Percentiles rank a stretch among this genome's conserved stretches.
phyloP scores from a whole-genome alignment of 1,139 yeast genomes.

The Geotrichum candidum region DNA sequence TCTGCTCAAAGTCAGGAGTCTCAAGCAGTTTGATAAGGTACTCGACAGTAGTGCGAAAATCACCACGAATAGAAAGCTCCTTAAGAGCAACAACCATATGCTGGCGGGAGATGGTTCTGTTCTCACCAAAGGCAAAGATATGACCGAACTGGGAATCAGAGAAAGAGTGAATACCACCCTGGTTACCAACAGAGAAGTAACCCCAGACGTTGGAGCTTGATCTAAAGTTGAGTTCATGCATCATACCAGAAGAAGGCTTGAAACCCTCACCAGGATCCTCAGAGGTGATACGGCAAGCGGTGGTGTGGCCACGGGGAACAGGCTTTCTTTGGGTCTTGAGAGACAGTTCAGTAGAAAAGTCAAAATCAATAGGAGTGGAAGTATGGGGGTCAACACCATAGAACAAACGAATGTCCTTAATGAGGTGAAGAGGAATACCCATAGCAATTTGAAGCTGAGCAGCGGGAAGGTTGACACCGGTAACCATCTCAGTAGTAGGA shows the following conservation, averaged over 20 bases:
- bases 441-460: constrained; percentile 97
- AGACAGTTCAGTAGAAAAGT: constrained; percentile 68
- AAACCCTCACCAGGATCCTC: constrained; percentile 99
- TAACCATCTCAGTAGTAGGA: constrained; percentile 98
- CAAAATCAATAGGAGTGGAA: constrained; percentile 83
- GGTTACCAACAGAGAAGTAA: constrained; percentile 93
- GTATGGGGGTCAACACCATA: constrained; percentile 97
- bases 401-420: constrained; percentile 81
- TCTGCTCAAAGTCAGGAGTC: constrained; percentile 93
- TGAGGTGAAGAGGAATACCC: constrained; percentile 97
- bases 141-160: constrained; percentile 98
- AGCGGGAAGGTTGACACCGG: constrained; percentile 96
- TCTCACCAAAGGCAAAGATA: constrained; percentile 97
- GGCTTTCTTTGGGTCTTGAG: constrained; percentile 83
- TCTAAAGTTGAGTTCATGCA: constrained; percentile 92
- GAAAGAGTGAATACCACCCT: constrained; percentile 94
- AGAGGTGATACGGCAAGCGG: constrained; percentile 97
- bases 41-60: constrained; percentile 95
- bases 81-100: constrained; percentile 98
- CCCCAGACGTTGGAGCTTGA: constrained; percentile 99
- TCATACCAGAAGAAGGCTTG: constrained; percentile 95
- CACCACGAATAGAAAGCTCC: constrained; percentile 95
- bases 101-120: constrained; percentile 94
- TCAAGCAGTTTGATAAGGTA: constrained; percentile 89
- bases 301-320: constrained; percentile 93